A percentile compares a stretch with the other conserved stretches of the same genome.
These are phyloP conservation scores for Nitzschia palea DNA, from an alignment of 108 stramenopile genomes.

Conservation along the genomic window DNA sequence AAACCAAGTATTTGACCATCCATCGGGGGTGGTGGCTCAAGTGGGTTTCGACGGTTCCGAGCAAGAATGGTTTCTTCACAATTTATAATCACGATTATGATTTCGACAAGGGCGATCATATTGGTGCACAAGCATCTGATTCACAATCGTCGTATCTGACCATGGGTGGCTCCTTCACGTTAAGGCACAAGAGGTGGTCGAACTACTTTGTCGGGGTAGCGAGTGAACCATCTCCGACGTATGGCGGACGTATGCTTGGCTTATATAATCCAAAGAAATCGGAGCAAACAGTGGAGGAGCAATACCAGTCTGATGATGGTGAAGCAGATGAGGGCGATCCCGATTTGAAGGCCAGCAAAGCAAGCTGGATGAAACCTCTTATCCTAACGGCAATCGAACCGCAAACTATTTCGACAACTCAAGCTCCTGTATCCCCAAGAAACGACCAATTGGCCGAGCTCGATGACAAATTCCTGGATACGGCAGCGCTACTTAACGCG, in stretches of 20 bases:
- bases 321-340: constrained; percentile 41
- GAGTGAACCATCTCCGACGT: constrained; percentile 64
- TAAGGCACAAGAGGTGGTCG: constrained; percentile 76
- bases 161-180: constrained; percentile 68
- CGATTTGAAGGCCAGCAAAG: constrained; percentile 23
- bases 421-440: not conserved
- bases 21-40: constrained; percentile 92
- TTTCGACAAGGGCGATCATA: constrained; percentile 13
- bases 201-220: constrained; percentile 77
- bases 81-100: constrained; percentile 46
- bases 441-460: not conserved
- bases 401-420: not conserved
- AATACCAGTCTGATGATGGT: constrained; percentile 47
- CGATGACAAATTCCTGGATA: not conserved
- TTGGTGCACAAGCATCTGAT: constrained; percentile 9
- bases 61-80: constrained; percentile 67
- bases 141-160: constrained; percentile 49
- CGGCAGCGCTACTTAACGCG: not conserved
- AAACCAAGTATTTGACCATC: constrained; percentile 71
- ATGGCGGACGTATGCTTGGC: constrained; percentile 85
- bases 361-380: constrained; percentile 47
- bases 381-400: constrained; percentile 29
- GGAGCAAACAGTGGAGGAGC: constrained; percentile 31
- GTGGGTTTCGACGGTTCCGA: constrained; percentile 72
- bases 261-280: constrained; percentile 46